Evolutionary conservation across 2,329 filamentous ascomycete genomes (phyloP).

Genomic region (Clarireedia sp.): DNA sequence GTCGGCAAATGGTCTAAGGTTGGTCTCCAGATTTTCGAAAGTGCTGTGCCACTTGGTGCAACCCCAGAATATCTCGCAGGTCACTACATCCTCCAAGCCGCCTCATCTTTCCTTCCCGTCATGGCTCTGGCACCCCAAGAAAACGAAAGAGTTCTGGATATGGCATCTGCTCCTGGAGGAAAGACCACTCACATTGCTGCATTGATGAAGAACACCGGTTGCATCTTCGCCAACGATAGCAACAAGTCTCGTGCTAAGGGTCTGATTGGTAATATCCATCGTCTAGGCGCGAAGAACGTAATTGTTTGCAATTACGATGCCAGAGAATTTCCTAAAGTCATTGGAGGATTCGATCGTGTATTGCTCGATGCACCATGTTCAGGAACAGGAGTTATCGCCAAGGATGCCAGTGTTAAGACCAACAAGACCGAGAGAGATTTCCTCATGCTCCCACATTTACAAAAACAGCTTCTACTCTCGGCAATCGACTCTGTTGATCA

Average conservation of each 20-base stretch:
- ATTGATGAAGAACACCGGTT: constrained; percentile 94
- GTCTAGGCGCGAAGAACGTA: constrained; percentile 85
- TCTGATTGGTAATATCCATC: constrained; percentile 96
- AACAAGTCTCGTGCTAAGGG: constrained; percentile 91
- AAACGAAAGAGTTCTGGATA: constrained; percentile 80
- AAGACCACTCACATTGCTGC: constrained; percentile 97
- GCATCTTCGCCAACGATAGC: constrained; percentile 92
- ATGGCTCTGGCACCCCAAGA: constrained; percentile 96
- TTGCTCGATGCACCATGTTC: constrained; percentile 93
- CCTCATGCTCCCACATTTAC: constrained; percentile 82
- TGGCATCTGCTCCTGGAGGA: constrained; percentile 92
- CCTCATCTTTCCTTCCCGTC: constrained; percentile 91
- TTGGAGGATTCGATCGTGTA: constrained; percentile 93
- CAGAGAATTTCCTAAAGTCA: constrained; percentile 84
- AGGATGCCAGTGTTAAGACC: constrained; percentile 94
- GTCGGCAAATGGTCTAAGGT: constrained; percentile 99
- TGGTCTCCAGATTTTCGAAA: constrained; percentile 92
- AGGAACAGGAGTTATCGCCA: constrained; percentile 93
- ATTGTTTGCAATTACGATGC: constrained; percentile 96
- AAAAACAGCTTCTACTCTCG: constrained; percentile 87
- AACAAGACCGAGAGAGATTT: constrained; percentile 98
- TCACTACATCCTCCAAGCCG: constrained; percentile 96
- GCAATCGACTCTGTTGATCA: constrained; percentile 96
- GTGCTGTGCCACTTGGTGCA: constrained; percentile 69
- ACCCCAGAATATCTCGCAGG: constrained; percentile 96